phyloP scores from a whole-genome alignment of 345 rosid genomes.

The Barbarea vulgaris region DNA sequence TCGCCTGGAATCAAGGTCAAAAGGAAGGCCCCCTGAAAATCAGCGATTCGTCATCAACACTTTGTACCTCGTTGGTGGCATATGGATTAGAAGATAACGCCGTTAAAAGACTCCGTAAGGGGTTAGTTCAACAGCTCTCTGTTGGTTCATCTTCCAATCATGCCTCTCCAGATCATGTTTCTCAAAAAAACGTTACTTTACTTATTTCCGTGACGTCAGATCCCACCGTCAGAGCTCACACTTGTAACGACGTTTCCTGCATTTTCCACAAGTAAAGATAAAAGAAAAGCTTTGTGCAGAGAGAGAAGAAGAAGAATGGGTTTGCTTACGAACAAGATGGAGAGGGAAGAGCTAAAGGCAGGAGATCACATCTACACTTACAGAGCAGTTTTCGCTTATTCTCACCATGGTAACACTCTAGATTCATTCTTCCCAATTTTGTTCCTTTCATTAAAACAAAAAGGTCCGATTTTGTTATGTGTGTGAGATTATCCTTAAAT shows the following conservation, averaged over 20 bases:
- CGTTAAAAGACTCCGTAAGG: conserved; percentile 36
- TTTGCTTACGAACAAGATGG: conserved; percentile 74
- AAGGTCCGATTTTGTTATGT: not conserved
- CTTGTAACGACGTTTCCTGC: conserved; percentile 33
- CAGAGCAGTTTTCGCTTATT: conserved; percentile 90
- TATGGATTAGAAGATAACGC: conserved; percentile 30
- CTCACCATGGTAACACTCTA: conserved; percentile 76
- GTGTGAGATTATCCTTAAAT: not conserved
- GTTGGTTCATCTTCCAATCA: conserved; percentile 5
- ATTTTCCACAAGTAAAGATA: conserved; percentile 13
- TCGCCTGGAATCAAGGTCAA: conserved; percentile 15
- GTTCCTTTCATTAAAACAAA: not conserved
- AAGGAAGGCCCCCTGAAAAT: conserved; percentile 19
- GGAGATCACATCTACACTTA: conserved; percentile 98
- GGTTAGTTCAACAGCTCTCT: conserved; percentile 35
- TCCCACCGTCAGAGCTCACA: conserved; percentile 34
- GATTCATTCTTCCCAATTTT: conserved; percentile 23
- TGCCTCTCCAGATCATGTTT: not conserved
- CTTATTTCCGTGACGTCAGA: conserved; percentile 30
- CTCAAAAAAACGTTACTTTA: conserved; percentile 21
- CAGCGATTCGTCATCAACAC: conserved; percentile 19
- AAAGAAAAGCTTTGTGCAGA: conserved; percentile 6
- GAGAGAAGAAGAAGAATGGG: conserved; percentile 57
- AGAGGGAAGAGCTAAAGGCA: conserved; percentile 69
- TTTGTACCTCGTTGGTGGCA: not conserved